Percentiles rank a stretch among this genome's conserved stretches.
Conservation (phyloP, 306 rosid species). For the Lathyrus aphaca region DNA sequence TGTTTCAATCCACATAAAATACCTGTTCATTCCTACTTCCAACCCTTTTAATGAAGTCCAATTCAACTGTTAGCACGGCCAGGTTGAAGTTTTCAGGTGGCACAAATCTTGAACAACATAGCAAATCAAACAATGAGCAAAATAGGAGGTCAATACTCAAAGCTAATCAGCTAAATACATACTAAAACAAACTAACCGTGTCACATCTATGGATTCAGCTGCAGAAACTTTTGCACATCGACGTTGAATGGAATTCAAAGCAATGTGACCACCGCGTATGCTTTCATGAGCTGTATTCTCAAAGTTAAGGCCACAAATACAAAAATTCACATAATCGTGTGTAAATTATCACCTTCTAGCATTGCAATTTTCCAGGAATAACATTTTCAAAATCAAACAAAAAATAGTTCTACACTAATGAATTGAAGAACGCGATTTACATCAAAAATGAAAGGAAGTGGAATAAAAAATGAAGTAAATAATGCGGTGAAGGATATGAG, state of each 20-base stretch:
- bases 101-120: slow-evolving; percentile 58
- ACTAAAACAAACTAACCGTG: slow-evolving; percentile 50
- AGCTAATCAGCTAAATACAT: slow-evolving; percentile 19
- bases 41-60: slow-evolving; percentile 81
- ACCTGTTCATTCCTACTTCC: slow-evolving; percentile 83
- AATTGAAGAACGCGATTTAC: neutral
- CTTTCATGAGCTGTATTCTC: slow-evolving; percentile 68
- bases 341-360: slow-evolving; percentile 26
- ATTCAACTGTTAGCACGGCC: slow-evolving; percentile 76
- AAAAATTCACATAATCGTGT: neutral
- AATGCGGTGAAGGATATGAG: slow-evolving; percentile 64
- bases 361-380: neutral
- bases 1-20: slow-evolving; percentile 18
- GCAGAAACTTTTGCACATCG: slow-evolving; percentile 77
- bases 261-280: slow-evolving; percentile 65
- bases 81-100: slow-evolving; percentile 80
- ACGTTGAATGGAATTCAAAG: slow-evolving; percentile 86
- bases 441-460: neutral
- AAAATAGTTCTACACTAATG: neutral
- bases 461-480: neutral
- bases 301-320: slow-evolving; percentile 59
- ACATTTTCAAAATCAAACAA: neutral
- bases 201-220: slow-evolving; percentile 60
- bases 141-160: neutral
- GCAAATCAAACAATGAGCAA: slow-evolving; percentile 29